Conservation (phyloP, 805 yeast genomes). For the Nematodospora valgi region DNA sequence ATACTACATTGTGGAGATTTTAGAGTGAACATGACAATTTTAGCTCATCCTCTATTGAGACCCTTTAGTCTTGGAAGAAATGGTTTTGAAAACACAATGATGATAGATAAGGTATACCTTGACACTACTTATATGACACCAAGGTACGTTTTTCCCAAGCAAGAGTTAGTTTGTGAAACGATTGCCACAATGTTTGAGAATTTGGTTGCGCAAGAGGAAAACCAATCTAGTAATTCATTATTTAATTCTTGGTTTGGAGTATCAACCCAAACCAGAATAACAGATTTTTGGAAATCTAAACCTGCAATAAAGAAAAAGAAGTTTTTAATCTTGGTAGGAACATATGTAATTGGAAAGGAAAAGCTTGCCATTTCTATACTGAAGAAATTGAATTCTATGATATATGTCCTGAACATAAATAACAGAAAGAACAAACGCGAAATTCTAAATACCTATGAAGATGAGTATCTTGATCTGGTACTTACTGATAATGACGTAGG, state of each 20-base stretch:
- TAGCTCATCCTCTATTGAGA: slow-evolving; percentile 32
- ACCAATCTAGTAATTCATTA: slow-evolving; percentile 15
- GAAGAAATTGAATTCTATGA: slow-evolving; percentile 46
- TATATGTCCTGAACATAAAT: slow-evolving; percentile 50
- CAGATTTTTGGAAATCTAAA: slow-evolving; percentile 26
- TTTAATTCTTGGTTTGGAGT: slow-evolving; percentile 31
- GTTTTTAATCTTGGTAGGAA: slow-evolving; percentile 68
- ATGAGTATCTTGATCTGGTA: slow-evolving; percentile 34
- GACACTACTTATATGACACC: slow-evolving; percentile 91
- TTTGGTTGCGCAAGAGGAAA: slow-evolving; percentile 31
- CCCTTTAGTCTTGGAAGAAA: slow-evolving; percentile 15
- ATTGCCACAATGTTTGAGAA: slow-evolving; percentile 52
- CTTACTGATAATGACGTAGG: slow-evolving; percentile 23
- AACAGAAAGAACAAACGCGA: slow-evolving; percentile 38
- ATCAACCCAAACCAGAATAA: slow-evolving; percentile 34
- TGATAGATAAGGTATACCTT: slow-evolving; percentile 59
- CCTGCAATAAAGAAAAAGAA: slow-evolving; percentile 28
- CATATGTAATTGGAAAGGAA: slow-evolving; percentile 93
- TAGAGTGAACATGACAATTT: slow-evolving; percentile 58
- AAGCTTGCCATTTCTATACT: slow-evolving; percentile 70
- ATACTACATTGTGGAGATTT: slow-evolving; percentile 92
- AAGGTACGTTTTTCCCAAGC: slow-evolving; percentile 71
- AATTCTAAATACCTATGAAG: slow-evolving; percentile 45
- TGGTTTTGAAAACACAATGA: neutral
- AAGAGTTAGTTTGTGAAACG: slow-evolving; percentile 58